A percentile compares a stretch with the other conserved stretches of the same genome.
Evolutionary conservation across 2,329 filamentous ascomycete genomes (phyloP).

Genomic region (Clathrospora elynae): DNA sequence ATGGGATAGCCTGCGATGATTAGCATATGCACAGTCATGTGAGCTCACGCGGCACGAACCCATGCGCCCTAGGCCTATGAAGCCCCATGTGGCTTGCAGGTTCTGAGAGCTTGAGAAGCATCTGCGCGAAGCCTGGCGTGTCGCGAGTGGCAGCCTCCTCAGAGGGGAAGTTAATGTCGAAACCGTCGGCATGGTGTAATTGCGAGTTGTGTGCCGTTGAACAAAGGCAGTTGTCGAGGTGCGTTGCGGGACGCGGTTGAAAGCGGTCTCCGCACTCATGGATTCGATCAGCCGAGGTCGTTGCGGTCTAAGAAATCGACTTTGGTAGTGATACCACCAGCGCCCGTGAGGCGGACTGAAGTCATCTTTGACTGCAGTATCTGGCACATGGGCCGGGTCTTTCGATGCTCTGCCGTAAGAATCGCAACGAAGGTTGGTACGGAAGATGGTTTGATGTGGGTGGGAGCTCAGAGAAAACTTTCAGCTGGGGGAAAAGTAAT

Average conservation of each 20-base stretch:
- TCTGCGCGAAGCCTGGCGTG: slow-evolving; percentile 39
- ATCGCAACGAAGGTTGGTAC: slow-evolving; percentile 14
- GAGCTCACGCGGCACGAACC: slow-evolving; percentile 44
- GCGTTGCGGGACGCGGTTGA: slow-evolving; percentile 34
- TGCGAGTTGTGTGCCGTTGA: slow-evolving; percentile 21
- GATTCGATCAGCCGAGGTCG: slow-evolving; percentile 43
- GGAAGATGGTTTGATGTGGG: slow-evolving; percentile 10
- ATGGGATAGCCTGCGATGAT: slow-evolving; percentile 66
- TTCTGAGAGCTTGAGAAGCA: slow-evolving; percentile 52
- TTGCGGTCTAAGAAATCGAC: slow-evolving; percentile 18
- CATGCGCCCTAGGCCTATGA: slow-evolving; percentile 58
- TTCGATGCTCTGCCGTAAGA: slow-evolving; percentile 11
- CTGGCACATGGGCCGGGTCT: slow-evolving; percentile 6
- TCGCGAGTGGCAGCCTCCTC: slow-evolving; percentile 27
- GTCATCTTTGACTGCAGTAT: slow-evolving; percentile 7
- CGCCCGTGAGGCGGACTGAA: slow-evolving; percentile 5
- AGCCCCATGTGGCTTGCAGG: slow-evolving; percentile 55
- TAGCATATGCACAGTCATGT: slow-evolving; percentile 29
- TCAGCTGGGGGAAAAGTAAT: slow-evolving; percentile 20
- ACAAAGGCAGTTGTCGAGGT: slow-evolving; percentile 24
- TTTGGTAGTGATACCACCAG: slow-evolving; percentile 6
- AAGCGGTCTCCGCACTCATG: slow-evolving; percentile 40
- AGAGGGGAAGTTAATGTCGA: slow-evolving; percentile 38
- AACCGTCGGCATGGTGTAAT: slow-evolving; percentile 36
- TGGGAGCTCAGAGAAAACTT: slow-evolving; percentile 13